Evolutionary conservation across 139 green algal genomes (phyloP).

Genomic region (Chlamydomonas sp.): DNA sequence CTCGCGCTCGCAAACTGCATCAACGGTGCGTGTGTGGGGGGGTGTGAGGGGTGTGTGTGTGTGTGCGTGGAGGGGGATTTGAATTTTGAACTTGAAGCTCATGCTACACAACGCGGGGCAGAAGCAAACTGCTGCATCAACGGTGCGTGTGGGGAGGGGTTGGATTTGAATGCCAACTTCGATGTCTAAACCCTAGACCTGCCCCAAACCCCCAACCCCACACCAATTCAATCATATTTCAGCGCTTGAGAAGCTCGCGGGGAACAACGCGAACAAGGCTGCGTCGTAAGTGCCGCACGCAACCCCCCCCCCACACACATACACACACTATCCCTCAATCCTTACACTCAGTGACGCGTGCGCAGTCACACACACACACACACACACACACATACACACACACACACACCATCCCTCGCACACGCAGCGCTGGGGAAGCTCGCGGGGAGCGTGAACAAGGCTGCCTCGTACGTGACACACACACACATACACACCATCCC

Average conservation of each 20-base stretch:
- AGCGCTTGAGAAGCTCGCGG: constrained; percentile 9
- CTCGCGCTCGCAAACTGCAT: constrained; percentile 85
- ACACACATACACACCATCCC: too few relatives aligned
- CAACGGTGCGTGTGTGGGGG: constrained; percentile 64
- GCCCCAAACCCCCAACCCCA: too few relatives aligned
- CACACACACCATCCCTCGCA: too few relatives aligned
- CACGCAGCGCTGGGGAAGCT: constrained; percentile 77
- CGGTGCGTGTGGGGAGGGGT: too few relatives aligned
- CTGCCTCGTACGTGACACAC: constrained; percentile 51
- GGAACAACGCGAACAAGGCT: constrained; percentile 62
- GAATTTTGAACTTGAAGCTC: not conserved
- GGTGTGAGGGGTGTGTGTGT: not conserved
- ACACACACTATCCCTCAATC: too few relatives aligned
- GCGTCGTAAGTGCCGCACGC: constrained; percentile 51
- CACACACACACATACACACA: constrained; percentile 73
- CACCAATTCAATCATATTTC: too few relatives aligned
- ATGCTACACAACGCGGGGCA: not conserved
- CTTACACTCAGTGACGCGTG: too few relatives aligned
- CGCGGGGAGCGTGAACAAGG: constrained; percentile 4
- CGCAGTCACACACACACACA: too few relatives aligned
- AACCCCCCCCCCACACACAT: constrained; percentile 62
- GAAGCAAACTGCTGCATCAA: too few relatives aligned
- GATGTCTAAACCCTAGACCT: too few relatives aligned
- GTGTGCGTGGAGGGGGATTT: not conserved
- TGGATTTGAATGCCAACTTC: too few relatives aligned